These are phyloP conservation scores for Macadamia integrifolia DNA, from an alignment of 164 flowering plant genomes.

Conservation along the genomic window DNA sequence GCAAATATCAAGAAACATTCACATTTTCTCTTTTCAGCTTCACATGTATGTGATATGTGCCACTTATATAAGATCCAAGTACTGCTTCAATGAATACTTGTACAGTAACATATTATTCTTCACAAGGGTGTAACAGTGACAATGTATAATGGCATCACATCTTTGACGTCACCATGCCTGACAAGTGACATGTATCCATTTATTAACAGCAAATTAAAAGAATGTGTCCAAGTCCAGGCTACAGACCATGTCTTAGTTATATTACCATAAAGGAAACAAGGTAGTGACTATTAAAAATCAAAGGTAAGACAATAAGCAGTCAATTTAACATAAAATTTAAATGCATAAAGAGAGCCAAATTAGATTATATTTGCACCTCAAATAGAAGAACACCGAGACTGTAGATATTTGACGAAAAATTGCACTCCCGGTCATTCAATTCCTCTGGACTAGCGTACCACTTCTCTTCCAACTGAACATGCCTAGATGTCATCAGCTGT, in stretches of 20 bases:
- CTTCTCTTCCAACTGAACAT: conserved; percentile 52
- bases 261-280: not conserved
- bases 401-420: conserved; percentile 66
- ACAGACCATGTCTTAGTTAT: not conserved
- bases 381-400: conserved; percentile 87
- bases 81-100: no score
- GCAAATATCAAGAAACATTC: no score
- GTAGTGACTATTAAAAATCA: not conserved
- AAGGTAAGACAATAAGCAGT: not conserved
- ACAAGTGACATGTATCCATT: not conserved
- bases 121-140: not conserved
- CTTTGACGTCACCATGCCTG: not conserved
- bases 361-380: conserved; percentile 53
- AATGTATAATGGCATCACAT: not conserved
- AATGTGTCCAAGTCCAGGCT: no score
- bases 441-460: conserved; percentile 90
- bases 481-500: conserved; percentile 20
- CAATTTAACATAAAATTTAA: not conserved
- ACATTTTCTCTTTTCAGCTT: not conserved
- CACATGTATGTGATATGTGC: not conserved
- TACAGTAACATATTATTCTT: not conserved
- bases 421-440: conserved; percentile 31
- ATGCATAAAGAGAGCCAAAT: not conserved
- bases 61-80: no score
- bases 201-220: not conserved